Base-by-base conservation (phyloP, 2,329 filamentous ascomycete genomes). In the Fusarium sp. region DNA sequence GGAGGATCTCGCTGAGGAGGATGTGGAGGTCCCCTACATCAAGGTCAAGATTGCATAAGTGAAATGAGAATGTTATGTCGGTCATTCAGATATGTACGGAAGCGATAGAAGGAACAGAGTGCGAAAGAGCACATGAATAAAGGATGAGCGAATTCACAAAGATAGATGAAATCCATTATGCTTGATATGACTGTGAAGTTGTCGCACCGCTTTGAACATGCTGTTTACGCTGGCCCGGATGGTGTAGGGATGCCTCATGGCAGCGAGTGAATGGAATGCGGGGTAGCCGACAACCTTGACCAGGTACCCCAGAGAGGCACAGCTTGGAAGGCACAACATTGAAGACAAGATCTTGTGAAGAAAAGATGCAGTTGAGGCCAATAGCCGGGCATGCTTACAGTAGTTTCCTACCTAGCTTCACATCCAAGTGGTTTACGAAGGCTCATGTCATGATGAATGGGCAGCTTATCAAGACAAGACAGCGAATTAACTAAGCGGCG, bases 21-120 rank as follows among this genome's bases (percentile, higher is more conserved):
- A 99, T 82, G 96, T 98, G 2, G 97, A 99, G 85, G 93, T 98
- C 76, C 97, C 97, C 5, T 98, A 98, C 83, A 94, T 98, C 80
- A 97, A 96, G 91, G 91, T 98, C 75, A 96, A 92, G 86, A 85
- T 95, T 64, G 78, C 78, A 61, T 83, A 71, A 67, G 20, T 20
- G 63, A 77, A 33, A 64, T 27, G 33, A 20, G 16, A 9, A 45
- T 24, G 13, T 13, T 33, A 3, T 11, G 14, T 33, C 57, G 31
- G 41, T 35, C 54, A 73, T 73, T 58, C 64, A 48, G 31, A 65
- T 29, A 72, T 67, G 68, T 69, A 69, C 6, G 67, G 64, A 63
- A 62, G 16, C 69, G 62, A 65, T 67, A 65, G 69, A 67, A 59
- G 69, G 35, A 50, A 72, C 63, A 27, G 58, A 54, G 67, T 68